phyloP scores from a whole-genome alignment of 805 yeast genomes.

The Hanseniaspora clermontiae region DNA sequence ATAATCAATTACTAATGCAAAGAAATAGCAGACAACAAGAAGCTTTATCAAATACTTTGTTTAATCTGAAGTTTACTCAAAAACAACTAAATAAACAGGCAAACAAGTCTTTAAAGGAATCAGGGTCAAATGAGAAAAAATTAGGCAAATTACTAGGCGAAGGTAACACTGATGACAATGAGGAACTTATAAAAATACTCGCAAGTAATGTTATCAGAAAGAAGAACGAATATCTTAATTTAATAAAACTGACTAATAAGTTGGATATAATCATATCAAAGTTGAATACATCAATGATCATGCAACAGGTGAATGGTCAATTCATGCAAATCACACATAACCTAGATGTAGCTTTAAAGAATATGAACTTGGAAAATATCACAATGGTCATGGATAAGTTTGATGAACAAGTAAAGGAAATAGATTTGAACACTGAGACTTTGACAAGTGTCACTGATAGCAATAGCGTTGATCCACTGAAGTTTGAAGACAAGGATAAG shows the following conservation, averaged over 20 bases:
- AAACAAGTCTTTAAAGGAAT: conserved; percentile 80
- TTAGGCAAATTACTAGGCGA: conserved; percentile 50
- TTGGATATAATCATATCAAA: conserved; percentile 93
- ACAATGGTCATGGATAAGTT: conserved; percentile 95
- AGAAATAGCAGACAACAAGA: conserved; percentile 10
- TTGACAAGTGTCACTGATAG: conserved; percentile 10
- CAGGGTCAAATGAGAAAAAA: conserved; percentile 70
- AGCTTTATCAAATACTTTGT: conserved; percentile 26
- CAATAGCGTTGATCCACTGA: conserved; percentile 9
- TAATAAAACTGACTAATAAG: conserved; percentile 70
- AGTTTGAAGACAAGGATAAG: conserved; percentile 12
- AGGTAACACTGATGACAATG: conserved; percentile 41
- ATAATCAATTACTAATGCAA: neutral
- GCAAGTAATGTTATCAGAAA: conserved; percentile 95
- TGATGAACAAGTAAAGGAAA: conserved; percentile 88
- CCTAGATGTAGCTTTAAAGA: conserved; percentile 90
- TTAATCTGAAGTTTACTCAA: conserved; percentile 60
- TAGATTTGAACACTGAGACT: conserved; percentile 65
- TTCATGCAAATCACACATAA: conserved; percentile 89
- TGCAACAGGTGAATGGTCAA: conserved; percentile 87
- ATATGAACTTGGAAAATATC: conserved; percentile 88
- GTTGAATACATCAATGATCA: conserved; percentile 95
- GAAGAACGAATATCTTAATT: conserved; percentile 68
- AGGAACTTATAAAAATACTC: conserved; percentile 83
- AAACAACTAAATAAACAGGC: conserved; percentile 88